Evolutionary conservation across 163 green algal genomes (phyloP).

Genomic region (Chloroidium sp.): DNA sequence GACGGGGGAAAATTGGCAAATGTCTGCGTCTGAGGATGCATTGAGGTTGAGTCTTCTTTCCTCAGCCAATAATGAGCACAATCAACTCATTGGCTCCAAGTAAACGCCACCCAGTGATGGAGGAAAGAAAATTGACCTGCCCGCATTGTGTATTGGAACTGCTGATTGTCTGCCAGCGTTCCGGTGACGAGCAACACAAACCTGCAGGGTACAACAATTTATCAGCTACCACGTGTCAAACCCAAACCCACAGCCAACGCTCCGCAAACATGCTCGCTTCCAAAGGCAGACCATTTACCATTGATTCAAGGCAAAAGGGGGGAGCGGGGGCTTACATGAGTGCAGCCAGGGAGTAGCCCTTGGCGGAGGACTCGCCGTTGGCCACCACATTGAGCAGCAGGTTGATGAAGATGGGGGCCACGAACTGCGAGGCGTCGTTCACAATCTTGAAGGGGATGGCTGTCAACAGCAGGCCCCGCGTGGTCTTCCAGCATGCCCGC

Average conservation of each 20-base stretch:
- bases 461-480: slow-evolving; percentile 15
- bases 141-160: slow-evolving; percentile 63
- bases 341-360: slow-evolving; percentile 34
- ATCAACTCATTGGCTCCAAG: neutral
- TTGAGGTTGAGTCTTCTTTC: too few species aligned
- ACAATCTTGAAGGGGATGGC: slow-evolving; percentile 43
- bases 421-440: slow-evolving; percentile 62
- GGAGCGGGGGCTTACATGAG: slow-evolving; percentile 36
- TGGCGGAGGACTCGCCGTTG: neutral
- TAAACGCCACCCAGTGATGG: neutral
- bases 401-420: slow-evolving; percentile 61
- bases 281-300: slow-evolving; percentile 20
- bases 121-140: slow-evolving; percentile 26
- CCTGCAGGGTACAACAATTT: neutral
- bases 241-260: slow-evolving; percentile 45
- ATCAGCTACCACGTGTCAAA: neutral
- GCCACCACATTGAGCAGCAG: slow-evolving; percentile 44
- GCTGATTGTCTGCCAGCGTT: slow-evolving; percentile 60
- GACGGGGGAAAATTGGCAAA: too few species aligned
- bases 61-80: too few species aligned
- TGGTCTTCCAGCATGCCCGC: slow-evolving; percentile 16
- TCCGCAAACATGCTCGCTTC: slow-evolving; percentile 71
- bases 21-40: too few species aligned
- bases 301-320: too few species aligned
- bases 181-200: slow-evolving; percentile 33